Evolutionary conservation across 129 eudicot genomes (phyloP).

Genomic region (Helichrysum umbraculigerum): DNA sequence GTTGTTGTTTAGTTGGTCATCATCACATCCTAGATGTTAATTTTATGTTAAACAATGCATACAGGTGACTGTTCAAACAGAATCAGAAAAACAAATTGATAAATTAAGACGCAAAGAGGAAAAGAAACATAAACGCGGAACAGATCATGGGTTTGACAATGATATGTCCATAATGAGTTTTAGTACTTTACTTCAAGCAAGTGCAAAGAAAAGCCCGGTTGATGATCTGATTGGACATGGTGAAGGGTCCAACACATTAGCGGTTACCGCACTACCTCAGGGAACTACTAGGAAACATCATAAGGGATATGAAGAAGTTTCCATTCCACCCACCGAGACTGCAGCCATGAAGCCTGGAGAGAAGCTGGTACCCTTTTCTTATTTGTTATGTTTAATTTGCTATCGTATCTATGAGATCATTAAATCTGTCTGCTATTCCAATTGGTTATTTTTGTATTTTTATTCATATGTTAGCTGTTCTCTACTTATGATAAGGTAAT

Average conservation of each 20-base stretch:
- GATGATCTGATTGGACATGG: constrained; percentile 91
- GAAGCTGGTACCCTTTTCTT: constrained; percentile 61
- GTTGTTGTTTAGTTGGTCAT: constrained; percentile 12
- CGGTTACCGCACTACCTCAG: constrained; percentile 86
- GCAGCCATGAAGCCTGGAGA: constrained; percentile 96
- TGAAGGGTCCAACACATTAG: constrained; percentile 54
- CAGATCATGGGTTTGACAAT: constrained; percentile 69
- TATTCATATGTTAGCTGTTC: constrained; percentile 1
- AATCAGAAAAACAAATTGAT: constrained; percentile 78
- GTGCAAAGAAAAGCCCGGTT: constrained; percentile 75
- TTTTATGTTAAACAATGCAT: background rate
- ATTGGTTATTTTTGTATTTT: background rate
- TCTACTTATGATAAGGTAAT: background rate
- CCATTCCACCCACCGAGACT: constrained; percentile 82
- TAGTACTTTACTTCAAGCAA: constrained; percentile 86
- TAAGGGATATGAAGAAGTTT: constrained; percentile 98
- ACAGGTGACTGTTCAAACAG: constrained; percentile 97
- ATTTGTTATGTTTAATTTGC: background rate
- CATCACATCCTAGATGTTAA: constrained; percentile 20
- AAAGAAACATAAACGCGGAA: constrained; percentile 76
- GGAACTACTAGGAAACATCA: constrained; percentile 88
- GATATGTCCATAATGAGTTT: constrained; percentile 62
- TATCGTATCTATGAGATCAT: background rate
- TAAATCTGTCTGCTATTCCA: background rate
- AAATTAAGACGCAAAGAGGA: constrained; percentile 98